Evolutionary conservation across 2,329 filamentous ascomycete genomes (phyloP).

Genomic region (Neoascochyta sp.): DNA sequence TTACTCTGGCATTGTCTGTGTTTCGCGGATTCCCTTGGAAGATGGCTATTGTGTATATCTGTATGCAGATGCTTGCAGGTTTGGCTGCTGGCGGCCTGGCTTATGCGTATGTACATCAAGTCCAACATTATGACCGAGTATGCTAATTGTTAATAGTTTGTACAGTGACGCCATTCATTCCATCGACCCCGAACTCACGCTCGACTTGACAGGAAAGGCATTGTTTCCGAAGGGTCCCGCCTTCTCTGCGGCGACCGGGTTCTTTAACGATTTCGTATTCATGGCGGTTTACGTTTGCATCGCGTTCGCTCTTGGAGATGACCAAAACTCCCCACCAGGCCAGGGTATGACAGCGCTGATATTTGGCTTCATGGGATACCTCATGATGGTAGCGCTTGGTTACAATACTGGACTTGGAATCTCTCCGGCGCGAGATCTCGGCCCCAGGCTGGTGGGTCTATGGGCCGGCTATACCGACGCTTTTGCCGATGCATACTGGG

Average conservation of each 20-base stretch:
- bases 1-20: conserved; percentile 42
- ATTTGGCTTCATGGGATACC: conserved; percentile 23
- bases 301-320: conserved; percentile 61
- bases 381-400: conserved; percentile 24
- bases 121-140: no score
- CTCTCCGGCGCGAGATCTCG: conserved; percentile 68
- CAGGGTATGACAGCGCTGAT: conserved; percentile 49
- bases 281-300: conserved; percentile 65
- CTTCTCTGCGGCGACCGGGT: conserved; percentile 62
- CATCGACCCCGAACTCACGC: conserved; percentile 49
- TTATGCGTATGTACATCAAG: conserved; percentile 39
- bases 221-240: conserved; percentile 59
- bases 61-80: conserved; percentile 52
- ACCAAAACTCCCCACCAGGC: conserved; percentile 44
- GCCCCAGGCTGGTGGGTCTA: conserved; percentile 64
- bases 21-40: conserved; percentile 60
- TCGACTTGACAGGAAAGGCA: conserved; percentile 43
- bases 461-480: conserved; percentile 62
- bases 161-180: conserved; percentile 56
- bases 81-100: conserved; percentile 46
- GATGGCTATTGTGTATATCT: conserved; percentile 50
- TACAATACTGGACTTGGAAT: conserved; percentile 48
- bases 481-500: conserved; percentile 27
- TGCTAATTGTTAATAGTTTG: conserved; percentile 10
- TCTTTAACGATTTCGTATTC: conserved; percentile 68